Conservation (phyloP, 257 asterid genomes). For the Capsicum chinense region DNA sequence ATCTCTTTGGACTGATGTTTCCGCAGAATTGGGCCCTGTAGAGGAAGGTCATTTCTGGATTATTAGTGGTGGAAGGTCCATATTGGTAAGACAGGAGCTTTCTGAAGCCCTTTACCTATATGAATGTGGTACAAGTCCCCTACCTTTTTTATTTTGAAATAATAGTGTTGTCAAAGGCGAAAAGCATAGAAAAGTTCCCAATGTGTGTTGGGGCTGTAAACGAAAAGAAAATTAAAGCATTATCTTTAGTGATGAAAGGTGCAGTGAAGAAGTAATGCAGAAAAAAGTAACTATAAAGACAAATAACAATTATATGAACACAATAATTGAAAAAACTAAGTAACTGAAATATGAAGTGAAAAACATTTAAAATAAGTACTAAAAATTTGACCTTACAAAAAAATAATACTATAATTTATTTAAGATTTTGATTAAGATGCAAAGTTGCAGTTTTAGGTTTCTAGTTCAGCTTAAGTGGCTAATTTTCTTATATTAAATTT, state of each 20-base stretch:
- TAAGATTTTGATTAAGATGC: conserved; percentile 17
- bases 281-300: conserved; percentile 4
- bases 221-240: neutral
- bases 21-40: conserved; percentile 62
- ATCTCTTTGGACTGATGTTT: conserved; percentile 57
- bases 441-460: conserved; percentile 16
- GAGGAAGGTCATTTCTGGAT: conserved; percentile 78
- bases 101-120: neutral
- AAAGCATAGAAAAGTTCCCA: neutral
- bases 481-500: neutral
- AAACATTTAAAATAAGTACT: neutral
- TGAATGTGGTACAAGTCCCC: neutral
- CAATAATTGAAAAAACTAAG: neutral
- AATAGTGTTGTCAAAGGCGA: conserved; percentile 16
- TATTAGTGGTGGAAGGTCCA: conserved; percentile 79
- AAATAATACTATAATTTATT: neutral
- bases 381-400: neutral
- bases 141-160: conserved; percentile 14
- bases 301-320: neutral
- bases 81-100: conserved; percentile 57
- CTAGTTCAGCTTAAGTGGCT: neutral
- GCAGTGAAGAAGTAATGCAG: neutral
- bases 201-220: conserved; percentile 2
- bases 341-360: neutral
- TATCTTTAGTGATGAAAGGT: neutral